Base-by-base conservation (phyloP, 2,329 filamentous ascomycete species). In the Amauroascus niger region DNA sequence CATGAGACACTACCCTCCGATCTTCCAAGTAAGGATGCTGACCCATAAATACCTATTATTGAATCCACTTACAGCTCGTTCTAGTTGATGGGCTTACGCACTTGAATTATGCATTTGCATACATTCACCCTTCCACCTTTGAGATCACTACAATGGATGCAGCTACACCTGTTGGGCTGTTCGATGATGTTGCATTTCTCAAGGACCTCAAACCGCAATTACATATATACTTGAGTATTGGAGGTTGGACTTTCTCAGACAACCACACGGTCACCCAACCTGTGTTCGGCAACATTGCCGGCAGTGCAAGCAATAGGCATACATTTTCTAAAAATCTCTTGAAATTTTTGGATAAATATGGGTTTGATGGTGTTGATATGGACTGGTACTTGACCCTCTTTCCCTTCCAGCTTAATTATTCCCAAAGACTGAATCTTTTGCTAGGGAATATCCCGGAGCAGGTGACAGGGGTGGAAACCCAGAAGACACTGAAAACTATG, bases 71-170 rank as follows among this genome's bases (percentile, higher is more conserved):
- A 16, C n/a, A n/a, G n/a, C n/a, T n/a, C n/a, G n/a, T n/a, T n/a
- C n/a, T n/a, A n/a, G 5, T 18, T n/a, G 13, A 37, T 40, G 47
- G 3, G 7, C 30, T 35, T 18, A 28, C 3, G 9, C 58, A 65
- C 49, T 49, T 69, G 44, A 68, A 68, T 55, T 67, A 62, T 33
- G 68, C 73, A 0, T 76, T 75, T 50, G 69, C 66, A 1, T 68
- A 22, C 7, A 22, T 41, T 1, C 64, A 64, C 56, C 59, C 62
- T 30, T 9, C 39, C 4, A 53, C 49, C 0, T 58, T 56, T 2
- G 2, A 13, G 41, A 11, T 24, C 41, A 48, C 33, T 0, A 20
- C 49, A 1, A 47, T 68, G 1, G 63, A 63, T 35, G 24, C n/a
- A 3, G 48, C 60, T 1, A 63, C 71, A 33, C 39, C 39, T 14